Evolutionary conservation across 1,284 basidiomycete species (phyloP).

Genomic region (Wallemia ichthyophaga): DNA sequence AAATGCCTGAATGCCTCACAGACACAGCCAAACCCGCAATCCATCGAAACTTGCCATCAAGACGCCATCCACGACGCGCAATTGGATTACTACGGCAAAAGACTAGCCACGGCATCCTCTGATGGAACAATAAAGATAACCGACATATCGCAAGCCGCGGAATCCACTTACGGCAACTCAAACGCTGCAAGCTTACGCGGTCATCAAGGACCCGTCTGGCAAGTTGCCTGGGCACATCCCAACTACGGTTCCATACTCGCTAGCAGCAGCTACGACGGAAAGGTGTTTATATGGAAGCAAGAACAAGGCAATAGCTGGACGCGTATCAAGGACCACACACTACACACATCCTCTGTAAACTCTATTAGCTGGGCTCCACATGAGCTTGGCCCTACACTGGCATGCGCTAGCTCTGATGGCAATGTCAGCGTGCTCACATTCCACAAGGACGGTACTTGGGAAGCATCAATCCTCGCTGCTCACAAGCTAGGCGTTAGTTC

Average conservation of each 20-base stretch:
- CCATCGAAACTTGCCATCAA: slow-evolving; percentile 62
- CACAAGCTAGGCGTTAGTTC: slow-evolving; percentile 93
- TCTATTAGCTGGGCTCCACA: slow-evolving; percentile 95
- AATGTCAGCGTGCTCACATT: slow-evolving; percentile 90
- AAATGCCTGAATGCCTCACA: too few relatives aligned
- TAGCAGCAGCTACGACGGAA: slow-evolving; percentile 90
- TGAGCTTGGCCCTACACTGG: slow-evolving; percentile 82
- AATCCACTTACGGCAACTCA: not conserved
- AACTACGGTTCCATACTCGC: slow-evolving; percentile 88
- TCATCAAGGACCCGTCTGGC: slow-evolving; percentile 93
- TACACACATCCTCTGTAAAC: slow-evolving; percentile 72
- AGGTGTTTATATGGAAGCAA: slow-evolving; percentile 96
- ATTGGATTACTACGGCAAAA: slow-evolving; percentile 87
- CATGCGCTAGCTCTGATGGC: slow-evolving; percentile 92
- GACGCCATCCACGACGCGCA: slow-evolving; percentile 98
- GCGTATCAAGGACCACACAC: slow-evolving; percentile 81
- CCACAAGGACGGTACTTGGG: slow-evolving; percentile 93
- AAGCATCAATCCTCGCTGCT: slow-evolving; percentile 75
- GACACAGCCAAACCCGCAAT: slow-evolving; percentile 27
- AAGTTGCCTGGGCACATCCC: slow-evolving; percentile 95
- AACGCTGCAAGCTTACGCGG: slow-evolving; percentile 12
- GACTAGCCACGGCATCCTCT: slow-evolving; percentile 83
- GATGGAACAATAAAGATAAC: slow-evolving; percentile 89
- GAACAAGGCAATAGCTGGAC: slow-evolving; percentile 32
- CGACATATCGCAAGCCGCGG: slow-evolving; percentile 25